phyloP scores from a whole-genome alignment of 164 flowering plant genomes.

The Stephania yunnanensis region DNA sequence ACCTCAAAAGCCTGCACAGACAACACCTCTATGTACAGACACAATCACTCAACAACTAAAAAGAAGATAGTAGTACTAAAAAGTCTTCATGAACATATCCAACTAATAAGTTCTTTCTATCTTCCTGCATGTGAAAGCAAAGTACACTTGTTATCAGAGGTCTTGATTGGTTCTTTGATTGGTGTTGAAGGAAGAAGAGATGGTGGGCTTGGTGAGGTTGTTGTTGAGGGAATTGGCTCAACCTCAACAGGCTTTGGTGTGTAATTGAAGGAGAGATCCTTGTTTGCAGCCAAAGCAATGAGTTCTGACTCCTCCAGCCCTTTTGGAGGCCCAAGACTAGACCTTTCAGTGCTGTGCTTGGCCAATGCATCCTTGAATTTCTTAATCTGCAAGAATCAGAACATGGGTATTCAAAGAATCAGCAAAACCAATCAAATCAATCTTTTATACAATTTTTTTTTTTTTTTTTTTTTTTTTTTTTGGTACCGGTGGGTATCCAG shows the following conservation, averaged over 20 bases:
- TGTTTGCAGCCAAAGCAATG: conserved; percentile 66
- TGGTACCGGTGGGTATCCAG: no score
- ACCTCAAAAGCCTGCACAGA: not conserved
- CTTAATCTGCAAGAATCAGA: conserved; percentile 46
- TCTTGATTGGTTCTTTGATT: not conserved
- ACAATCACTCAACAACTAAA: not conserved
- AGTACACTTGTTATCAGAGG: not conserved
- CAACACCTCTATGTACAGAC: not conserved
- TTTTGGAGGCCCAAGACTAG: conserved; percentile 62
- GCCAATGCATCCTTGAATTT: conserved; percentile 80
- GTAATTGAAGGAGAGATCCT: conserved; percentile 53
- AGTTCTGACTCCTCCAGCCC: conserved; percentile 83
- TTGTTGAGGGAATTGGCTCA: conserved; percentile 5
- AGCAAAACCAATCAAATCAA: not conserved
- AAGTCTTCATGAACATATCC: not conserved
- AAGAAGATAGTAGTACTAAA: no score
- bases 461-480: no score
- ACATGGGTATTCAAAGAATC: not conserved
- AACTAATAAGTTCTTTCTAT: conserved; percentile 2
- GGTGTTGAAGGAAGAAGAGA: conserved; percentile 19
- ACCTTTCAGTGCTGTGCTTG: conserved; percentile 55
- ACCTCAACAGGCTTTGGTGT: conserved; percentile 28
- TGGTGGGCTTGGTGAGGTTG: conserved; percentile 4
- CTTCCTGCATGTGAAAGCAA: conserved; percentile 25
- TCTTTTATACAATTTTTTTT: not conserved